Base-by-base conservation (phyloP, 306 rosid genomes). In the Dalbergia oliveri region DNA sequence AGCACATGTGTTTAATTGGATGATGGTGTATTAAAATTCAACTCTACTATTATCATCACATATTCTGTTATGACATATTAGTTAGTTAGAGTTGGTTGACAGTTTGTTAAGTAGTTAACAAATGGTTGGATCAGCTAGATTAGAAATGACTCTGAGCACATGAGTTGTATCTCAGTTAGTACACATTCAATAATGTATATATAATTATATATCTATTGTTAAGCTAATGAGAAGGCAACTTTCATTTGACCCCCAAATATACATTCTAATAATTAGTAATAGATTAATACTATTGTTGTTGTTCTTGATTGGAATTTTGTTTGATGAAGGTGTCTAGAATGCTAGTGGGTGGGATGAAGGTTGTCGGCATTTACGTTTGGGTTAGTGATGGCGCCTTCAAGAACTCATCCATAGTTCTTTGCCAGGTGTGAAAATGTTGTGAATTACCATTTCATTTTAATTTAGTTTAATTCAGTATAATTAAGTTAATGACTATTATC, bases 261-360 rank as follows among this genome's bases (percentile, higher is more conserved):
- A 11, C 51, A 47, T 47, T 47, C 15, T 47, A 10, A 47, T 47
- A 47, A 47, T 11, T 47, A 51, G 58, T 51, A 51, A 15, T 51
- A 51, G 58, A 6, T 49, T 45, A 26, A 26, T 26, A 26, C 31
- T 26, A 26, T 37, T 65, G 1, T 15, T 4, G 37, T 59, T 44
- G 50, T 19, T 68, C 35, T 26, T 18, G 69, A 65, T 56, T 23
- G 31, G 14, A 21, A 11, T 75, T 79, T 19, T 14, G 31, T 64
- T 57, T 8, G 69, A 54, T 73, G 60, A 92, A 70, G 94, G 93
- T 89, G 14, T 84, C 91, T 26, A 87, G 94, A 87, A 95, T 95
- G 98, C 75, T 95, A 56, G 90, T 87, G 18, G 97, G 99, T 15
- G 97, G 99, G 64, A 80, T 89, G 79, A 95, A 90, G 78, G 97